Conservation (phyloP, 495 filamentous ascomycete species). For the Talaromyces liani region DNA sequence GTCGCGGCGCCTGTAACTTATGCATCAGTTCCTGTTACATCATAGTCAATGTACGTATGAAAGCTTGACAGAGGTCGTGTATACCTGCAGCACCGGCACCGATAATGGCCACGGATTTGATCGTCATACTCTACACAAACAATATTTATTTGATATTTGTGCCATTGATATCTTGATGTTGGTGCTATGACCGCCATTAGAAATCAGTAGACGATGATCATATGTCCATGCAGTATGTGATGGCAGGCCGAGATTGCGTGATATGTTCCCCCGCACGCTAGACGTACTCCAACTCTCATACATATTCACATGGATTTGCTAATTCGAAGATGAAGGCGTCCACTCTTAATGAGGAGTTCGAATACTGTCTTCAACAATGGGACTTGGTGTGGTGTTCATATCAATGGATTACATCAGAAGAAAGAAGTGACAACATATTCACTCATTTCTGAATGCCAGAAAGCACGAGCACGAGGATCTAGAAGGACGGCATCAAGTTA, state of each 20-base stretch:
- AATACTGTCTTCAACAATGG: too few relatives aligned
- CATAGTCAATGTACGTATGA: background rate
- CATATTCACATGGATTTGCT: background rate
- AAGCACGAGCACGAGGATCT: too few relatives aligned
- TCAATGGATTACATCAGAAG: background rate
- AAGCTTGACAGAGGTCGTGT: background rate
- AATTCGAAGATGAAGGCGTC: too few relatives aligned
- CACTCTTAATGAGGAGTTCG: too few relatives aligned
- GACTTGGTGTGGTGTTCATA: too few relatives aligned
- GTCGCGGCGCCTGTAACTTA: slow-evolving; percentile 29
- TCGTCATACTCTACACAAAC: slow-evolving; percentile 7
- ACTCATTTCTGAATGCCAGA: too few relatives aligned
- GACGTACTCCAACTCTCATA: background rate
- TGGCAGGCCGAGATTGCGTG: background rate
- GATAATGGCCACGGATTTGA: slow-evolving; percentile 44
- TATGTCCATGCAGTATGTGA: background rate
- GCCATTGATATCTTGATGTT: background rate
- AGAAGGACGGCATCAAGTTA: too few relatives aligned
- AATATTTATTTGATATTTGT: background rate
- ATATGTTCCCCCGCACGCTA: background rate
- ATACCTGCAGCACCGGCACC: slow-evolving; percentile 44
- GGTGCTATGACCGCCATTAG: background rate
- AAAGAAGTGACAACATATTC: too few relatives aligned
- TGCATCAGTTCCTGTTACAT: background rate
- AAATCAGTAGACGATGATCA: background rate